phyloP scores from a whole-genome alignment of 164 flowering plant genomes.

The Stephania yunnanensis region DNA sequence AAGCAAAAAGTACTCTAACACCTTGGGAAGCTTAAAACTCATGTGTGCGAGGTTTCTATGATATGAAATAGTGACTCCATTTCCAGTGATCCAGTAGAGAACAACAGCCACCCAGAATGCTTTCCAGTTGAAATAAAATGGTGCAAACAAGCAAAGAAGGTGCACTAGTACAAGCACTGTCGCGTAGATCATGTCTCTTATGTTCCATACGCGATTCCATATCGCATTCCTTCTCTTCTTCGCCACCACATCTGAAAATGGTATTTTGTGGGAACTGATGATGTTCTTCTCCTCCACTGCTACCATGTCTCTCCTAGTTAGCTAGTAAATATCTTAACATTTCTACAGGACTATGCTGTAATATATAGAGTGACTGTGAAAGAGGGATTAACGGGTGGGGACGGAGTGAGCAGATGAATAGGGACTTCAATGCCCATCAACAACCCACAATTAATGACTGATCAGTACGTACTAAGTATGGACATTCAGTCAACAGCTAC shows the following conservation, averaged over 20 bases:
- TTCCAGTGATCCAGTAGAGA: slow-evolving; percentile 53
- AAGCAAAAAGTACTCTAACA: slow-evolving; percentile 6
- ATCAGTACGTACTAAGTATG: too few species aligned
- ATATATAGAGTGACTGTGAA: too few species aligned
- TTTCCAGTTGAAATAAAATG: slow-evolving; percentile 55
- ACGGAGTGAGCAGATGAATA: too few species aligned
- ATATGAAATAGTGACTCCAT: slow-evolving; percentile 66
- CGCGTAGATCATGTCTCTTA: slow-evolving; percentile 32
- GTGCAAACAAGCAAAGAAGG: slow-evolving; percentile 52
- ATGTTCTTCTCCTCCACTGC: background rate
- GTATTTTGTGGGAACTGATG: slow-evolving; percentile 18
- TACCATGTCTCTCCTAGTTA: background rate
- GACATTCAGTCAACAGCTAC: too few species aligned
- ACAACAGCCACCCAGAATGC: slow-evolving; percentile 50
- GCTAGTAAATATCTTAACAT: too few species aligned
- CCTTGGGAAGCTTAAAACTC: slow-evolving; percentile 2
- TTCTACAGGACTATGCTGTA: too few species aligned
- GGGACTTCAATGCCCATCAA: too few species aligned
- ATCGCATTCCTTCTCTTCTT: slow-evolving; percentile 36
- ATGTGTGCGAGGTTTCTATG: slow-evolving; percentile 39
- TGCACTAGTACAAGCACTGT: slow-evolving; percentile 44
- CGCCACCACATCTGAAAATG: slow-evolving; percentile 58
- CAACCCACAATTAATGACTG: too few species aligned
- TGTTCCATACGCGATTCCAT: slow-evolving; percentile 43
- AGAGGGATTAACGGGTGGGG: too few species aligned